These are phyloP conservation scores for Primulina eburnea DNA, from an alignment of 257 asterid genomes.

Conservation along the genomic window DNA sequence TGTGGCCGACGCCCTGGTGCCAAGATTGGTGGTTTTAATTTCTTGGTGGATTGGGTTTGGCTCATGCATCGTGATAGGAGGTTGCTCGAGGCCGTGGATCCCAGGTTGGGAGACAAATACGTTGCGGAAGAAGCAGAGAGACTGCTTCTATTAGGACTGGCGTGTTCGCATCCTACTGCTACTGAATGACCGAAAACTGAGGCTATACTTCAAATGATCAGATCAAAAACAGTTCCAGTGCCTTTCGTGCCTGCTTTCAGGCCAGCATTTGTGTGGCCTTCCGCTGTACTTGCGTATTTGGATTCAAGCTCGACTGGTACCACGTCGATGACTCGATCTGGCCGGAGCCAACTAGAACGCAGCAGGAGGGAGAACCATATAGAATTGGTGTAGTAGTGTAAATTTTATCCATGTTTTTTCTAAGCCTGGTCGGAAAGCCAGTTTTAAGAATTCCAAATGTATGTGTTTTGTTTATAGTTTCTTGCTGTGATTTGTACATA, in stretches of 20 bases:
- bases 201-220: constrained; percentile 34
- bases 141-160: constrained; percentile 39
- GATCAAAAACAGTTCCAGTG: constrained; percentile 26
- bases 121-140: constrained; percentile 36
- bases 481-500: no score
- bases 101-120: constrained; percentile 30
- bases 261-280: constrained; percentile 47
- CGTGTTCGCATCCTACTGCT: constrained; percentile 46
- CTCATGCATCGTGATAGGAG: constrained; percentile 29
- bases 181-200: constrained; percentile 38
- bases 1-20: constrained; percentile 29
- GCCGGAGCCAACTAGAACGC: no score
- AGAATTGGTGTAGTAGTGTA: no score
- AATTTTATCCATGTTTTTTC: no score
- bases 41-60: constrained; percentile 43
- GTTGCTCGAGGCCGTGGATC: constrained; percentile 34
- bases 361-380: no score
- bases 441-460: no score
- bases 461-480: no score
- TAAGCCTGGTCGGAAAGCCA: no score
- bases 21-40: constrained; percentile 18
- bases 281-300: constrained; percentile 20
- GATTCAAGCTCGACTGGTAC: constrained; percentile 8
- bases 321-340: no score
- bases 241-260: constrained; percentile 39